Base-by-base conservation (phyloP, 176 grass and related monocot species). In the Zea luxurians region DNA sequence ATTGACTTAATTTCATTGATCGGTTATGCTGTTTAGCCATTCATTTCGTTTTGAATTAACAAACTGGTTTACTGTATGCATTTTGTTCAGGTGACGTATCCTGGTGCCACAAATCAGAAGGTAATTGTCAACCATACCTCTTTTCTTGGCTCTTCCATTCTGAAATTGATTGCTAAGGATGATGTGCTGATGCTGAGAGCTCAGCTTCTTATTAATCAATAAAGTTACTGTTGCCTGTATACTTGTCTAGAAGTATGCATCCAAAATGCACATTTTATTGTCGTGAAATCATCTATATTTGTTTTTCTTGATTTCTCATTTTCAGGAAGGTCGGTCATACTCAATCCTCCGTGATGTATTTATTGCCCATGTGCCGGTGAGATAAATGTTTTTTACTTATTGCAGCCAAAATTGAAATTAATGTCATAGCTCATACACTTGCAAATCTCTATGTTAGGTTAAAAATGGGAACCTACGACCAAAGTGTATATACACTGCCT, bases 331-430 rank as follows among this genome's bases (percentile, higher is more conserved):
- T 34, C 82, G 88, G 37, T 65, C 95, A 63, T 92, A 83, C 61
- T 82, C 78, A 68, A 88, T 94, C 68, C 85, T 98, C 57, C 90
- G 74, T 42, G 87, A 98, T 76, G 73, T 92, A 21, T 98, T 92
- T 88, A 57, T 98, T 89, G 95, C 95, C n/a, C 89, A 98, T 94
- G 95, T 98, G 36, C 89, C 74, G 54, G 95, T 98, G 59, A 93
- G 81, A 76, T 60, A 80, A 69, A 61, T 49, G 8, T 65, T 85
- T 78, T 67, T 71, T 74, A 85, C 41, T 17, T 85, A 73, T 63
- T 80, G 66, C 77, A 55, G 52, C 16, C 52, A 55, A 55, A 55
- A 55, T 55, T 55, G 52, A 55, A 55, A 55, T 55, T 55, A 54
- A 6, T 54, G 50, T 54, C 15, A 0, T n/a, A n/a, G 52, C 52